Percentiles rank a stretch among this genome's conserved stretches.
phyloP scores from a whole-genome alignment of 495 filamentous ascomycete genomes.

The Cercophora newfieldiana region DNA sequence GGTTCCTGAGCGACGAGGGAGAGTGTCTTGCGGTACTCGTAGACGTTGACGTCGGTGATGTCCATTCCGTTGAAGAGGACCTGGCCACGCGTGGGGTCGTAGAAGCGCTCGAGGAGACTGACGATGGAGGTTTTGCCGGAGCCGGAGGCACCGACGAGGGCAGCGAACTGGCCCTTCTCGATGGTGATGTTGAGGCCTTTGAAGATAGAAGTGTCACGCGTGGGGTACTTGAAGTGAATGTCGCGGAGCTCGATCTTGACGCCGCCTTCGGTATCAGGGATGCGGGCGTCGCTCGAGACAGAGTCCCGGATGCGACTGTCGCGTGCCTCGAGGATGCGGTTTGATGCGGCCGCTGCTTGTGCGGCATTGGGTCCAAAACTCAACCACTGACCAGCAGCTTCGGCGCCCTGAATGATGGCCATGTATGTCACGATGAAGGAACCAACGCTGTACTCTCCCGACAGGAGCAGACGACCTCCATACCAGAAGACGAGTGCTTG shows the following conservation, averaged over 20 bases:
- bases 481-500: conserved; percentile 55
- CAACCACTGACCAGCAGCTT: conserved; percentile 46
- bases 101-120: conserved; percentile 64
- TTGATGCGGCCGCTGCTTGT: conserved; percentile 46
- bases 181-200: conserved; percentile 56
- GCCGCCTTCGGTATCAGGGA: conserved; percentile 46
- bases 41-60: conserved; percentile 45
- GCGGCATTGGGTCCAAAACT: conserved; percentile 52
- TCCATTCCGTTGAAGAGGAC: conserved; percentile 55
- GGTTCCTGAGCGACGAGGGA: conserved; percentile 66
- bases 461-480: conserved; percentile 42
- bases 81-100: conserved; percentile 52
- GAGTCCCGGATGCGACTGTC: conserved; percentile 30
- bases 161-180: conserved; percentile 63
- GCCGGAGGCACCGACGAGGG: conserved; percentile 69
- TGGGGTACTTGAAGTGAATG: conserved; percentile 61
- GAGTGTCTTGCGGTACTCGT: conserved; percentile 53
- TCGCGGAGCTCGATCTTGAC: conserved; percentile 56
- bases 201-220: conserved; percentile 54
- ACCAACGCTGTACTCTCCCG: conserved; percentile 38
- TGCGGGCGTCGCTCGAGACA: conserved; percentile 20
- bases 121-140: conserved; percentile 73
- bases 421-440: conserved; percentile 50
- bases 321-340: conserved; percentile 47
- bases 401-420: conserved; percentile 51